These are phyloP conservation scores for Ophiocordyceps sinensis DNA, from an alignment of 2,329 filamentous ascomycete genomes.

Conservation along the genomic window DNA sequence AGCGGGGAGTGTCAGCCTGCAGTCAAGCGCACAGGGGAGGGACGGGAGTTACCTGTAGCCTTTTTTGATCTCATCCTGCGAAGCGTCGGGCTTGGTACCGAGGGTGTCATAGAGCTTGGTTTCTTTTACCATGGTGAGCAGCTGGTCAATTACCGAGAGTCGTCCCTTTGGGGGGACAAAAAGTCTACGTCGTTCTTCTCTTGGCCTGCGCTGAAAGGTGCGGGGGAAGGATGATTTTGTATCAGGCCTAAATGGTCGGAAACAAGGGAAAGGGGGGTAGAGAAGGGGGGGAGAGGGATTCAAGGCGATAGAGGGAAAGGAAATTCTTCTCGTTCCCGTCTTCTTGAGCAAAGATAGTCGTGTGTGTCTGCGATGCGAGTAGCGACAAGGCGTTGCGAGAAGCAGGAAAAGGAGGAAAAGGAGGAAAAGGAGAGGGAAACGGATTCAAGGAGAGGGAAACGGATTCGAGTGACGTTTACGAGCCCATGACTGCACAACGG, in stretches of 20 bases:
- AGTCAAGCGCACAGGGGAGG: background rate
- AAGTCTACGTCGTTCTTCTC: background rate
- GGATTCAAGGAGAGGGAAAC: too few relatives aligned
- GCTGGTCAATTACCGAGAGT: background rate
- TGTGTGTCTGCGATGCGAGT: background rate
- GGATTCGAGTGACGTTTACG: too few relatives aligned
- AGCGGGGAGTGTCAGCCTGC: constrained; percentile 18
- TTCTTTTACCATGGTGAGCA: constrained; percentile 69
- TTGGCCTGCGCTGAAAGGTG: background rate
- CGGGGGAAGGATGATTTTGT: background rate
- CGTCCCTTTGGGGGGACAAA: background rate
- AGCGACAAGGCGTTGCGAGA: background rate
- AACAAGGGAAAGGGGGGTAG: background rate
- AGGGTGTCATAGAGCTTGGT: constrained; percentile 89
- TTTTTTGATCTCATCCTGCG: constrained; percentile 94
- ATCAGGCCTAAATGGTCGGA: background rate
- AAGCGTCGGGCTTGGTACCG: constrained; percentile 61
- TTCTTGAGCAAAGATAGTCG: background rate
- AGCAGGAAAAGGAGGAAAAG: too few relatives aligned
- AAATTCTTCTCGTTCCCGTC: background rate
- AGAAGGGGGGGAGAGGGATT: background rate
- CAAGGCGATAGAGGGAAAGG: background rate
- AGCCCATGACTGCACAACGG: too few relatives aligned
- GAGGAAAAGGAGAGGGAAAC: too few relatives aligned
- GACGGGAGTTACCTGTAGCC: constrained; percentile 57